phyloP scores from a whole-genome alignment of 495 filamentous ascomycete genomes.

The Parachaetomium inaequale region DNA sequence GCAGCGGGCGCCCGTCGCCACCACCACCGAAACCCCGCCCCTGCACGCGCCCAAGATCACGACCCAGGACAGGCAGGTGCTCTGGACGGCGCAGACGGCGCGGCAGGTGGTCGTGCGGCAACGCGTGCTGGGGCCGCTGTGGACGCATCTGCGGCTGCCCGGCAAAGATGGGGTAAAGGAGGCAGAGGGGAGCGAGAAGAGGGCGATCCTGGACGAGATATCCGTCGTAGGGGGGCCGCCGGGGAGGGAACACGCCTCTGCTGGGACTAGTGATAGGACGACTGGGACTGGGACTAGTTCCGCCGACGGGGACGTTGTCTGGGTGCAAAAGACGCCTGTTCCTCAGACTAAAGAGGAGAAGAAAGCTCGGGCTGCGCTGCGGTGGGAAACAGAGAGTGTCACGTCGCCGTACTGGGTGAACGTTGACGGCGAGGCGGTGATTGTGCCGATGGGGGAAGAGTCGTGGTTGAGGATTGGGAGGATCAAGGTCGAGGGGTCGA shows the following conservation, averaged over 20 bases:
- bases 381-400: neutral
- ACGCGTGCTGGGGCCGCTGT: constrained; percentile 22
- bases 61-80: constrained; percentile 30
- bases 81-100: constrained; percentile 20
- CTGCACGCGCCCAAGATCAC: constrained; percentile 42
- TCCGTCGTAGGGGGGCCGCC: neutral
- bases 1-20: no score
- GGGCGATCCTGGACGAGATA: constrained; percentile 29
- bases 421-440: neutral
- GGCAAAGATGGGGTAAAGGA: neutral
- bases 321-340: neutral
- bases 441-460: neutral
- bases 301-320: neutral
- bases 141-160: constrained; percentile 18
- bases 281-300: neutral
- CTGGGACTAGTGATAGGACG: neutral
- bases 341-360: neutral
- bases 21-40: no score
- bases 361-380: neutral
- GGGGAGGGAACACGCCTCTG: neutral
- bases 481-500: constrained; percentile 36
- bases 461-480: constrained; percentile 23
- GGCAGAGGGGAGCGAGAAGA: constrained; percentile 10
- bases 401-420: neutral
- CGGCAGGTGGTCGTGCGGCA: constrained; percentile 1